Base-by-base conservation (phyloP, 306 rosid genomes). In the Lathyrus tuberosus region DNA sequence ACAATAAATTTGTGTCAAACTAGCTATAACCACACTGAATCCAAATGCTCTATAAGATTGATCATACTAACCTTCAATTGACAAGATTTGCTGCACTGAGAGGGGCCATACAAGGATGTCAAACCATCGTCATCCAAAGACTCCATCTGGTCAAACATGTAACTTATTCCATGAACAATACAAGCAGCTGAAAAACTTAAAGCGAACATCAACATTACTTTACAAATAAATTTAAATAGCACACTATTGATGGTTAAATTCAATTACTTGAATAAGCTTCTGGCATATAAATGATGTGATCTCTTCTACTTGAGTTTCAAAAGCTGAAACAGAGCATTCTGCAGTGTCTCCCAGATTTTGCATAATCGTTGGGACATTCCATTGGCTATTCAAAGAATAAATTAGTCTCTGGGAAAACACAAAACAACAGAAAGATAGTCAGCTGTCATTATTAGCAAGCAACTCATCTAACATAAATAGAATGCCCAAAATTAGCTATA, bases 291-390 rank as follows among this genome's bases (percentile, higher is more conserved):
- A 85, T 16, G 83, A 70, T 17, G 84, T 73, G 79, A 94, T 90
- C 86, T 84, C 91, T 63, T 46, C 86, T 44, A 65, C 80, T 62
- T 78, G 90, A 83, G 85, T 70, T 76, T 88, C 95, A 66, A 90
- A 88, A 67, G 86, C 76, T 28, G 92, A 78, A 78, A 76, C 69
- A 79, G 89, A 86, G 82, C 83, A 73, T 71, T 87, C 85, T 31
- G 89, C 87, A 76, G 87, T 69, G 69, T 94, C 87, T 16, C 98
- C 90, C 73, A 90, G 68, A 76, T 97, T 88, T 79, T 90, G 97
- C 81, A 90, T 80, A 77, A 87, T 81, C 37, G 97, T 87, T 37
- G 95, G 89, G 52, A 87, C 62, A 74, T 88, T 90, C 76, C 65
- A n/a, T 72, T 86, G 80, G 56, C 69, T 73, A 76, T 71, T 76